Conservation (phyloP, 2,329 filamentous ascomycete species). For the Colletotrichum tofieldiae region DNA sequence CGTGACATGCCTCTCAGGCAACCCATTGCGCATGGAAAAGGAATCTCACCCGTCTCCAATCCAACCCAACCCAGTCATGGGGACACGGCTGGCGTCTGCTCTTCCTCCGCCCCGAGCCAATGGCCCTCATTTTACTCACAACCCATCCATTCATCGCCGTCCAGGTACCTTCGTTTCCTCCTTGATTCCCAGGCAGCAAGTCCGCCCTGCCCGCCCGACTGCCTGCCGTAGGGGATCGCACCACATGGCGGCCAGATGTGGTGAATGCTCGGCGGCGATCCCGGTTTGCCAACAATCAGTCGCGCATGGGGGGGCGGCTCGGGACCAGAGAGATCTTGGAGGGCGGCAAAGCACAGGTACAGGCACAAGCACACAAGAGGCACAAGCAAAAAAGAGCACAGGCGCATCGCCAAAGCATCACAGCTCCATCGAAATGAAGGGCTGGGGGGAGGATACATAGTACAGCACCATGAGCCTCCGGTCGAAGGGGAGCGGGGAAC, state of each 20-base stretch:
- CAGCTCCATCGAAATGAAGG: neutral
- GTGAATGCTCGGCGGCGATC: slow-evolving; percentile 34
- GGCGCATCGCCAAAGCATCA: slow-evolving; percentile 3
- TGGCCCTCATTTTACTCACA: neutral
- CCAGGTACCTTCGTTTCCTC: slow-evolving; percentile 10
- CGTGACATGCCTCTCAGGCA: slow-evolving; percentile 9
- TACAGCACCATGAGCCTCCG: slow-evolving; percentile 28
- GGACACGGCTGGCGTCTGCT: slow-evolving; percentile 9
- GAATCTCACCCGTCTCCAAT: slow-evolving; percentile 32
- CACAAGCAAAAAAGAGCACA: slow-evolving; percentile 4
- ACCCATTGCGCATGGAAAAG: slow-evolving; percentile 26
- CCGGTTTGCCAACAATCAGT: slow-evolving; percentile 30
- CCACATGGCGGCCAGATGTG: slow-evolving; percentile 32
- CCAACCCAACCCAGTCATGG: slow-evolving; percentile 29
- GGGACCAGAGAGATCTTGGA: slow-evolving; percentile 33
- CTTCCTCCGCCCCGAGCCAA: slow-evolving; percentile 12
- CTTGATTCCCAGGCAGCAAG: slow-evolving; percentile 6
- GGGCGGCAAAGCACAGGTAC: slow-evolving; percentile 19
- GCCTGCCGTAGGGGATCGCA: slow-evolving; percentile 15
- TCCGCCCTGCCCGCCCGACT: neutral
- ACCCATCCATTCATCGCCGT: slow-evolving; percentile 11
- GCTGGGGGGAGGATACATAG: neutral
- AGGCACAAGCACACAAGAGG: neutral
- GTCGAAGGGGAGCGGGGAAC: slow-evolving; percentile 40
- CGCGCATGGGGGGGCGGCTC: slow-evolving; percentile 26